A percentile compares a stretch with the other conserved stretches of the same genome.
These are phyloP conservation scores for Hypoxylon trugodes DNA, from an alignment of 495 filamentous ascomycete genomes.

Conservation along the genomic window DNA sequence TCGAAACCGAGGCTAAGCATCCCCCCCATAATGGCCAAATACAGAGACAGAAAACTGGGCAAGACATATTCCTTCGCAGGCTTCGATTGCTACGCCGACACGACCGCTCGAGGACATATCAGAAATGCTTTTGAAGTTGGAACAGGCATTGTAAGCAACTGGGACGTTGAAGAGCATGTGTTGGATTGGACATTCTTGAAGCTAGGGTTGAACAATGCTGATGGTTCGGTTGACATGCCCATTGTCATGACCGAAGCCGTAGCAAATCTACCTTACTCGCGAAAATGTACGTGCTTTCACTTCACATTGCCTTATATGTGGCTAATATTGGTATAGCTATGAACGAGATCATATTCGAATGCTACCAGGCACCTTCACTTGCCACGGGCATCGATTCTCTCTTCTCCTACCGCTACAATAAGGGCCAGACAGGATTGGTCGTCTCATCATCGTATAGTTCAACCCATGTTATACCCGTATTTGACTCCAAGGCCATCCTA, in stretches of 20 bases:
- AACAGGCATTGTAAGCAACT: conserved; percentile 91
- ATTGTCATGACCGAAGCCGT: conserved; percentile 97
- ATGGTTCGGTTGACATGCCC: conserved; percentile 79
- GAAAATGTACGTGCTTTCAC: conserved; percentile 71
- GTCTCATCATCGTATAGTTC: conserved; percentile 91
- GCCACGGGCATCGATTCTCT: conserved; percentile 95
- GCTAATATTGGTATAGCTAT: conserved; percentile 68
- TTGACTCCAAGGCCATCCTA: conserved; percentile 83
- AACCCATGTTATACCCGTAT: conserved; percentile 94
- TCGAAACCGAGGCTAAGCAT: conserved; percentile 76
- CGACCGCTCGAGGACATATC: conserved; percentile 88
- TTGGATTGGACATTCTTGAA: conserved; percentile 94
- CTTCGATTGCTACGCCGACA: conserved; percentile 90
- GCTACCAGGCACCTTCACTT: conserved; percentile 85
- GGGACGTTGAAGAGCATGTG: conserved; percentile 94
- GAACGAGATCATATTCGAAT: conserved; percentile 96
- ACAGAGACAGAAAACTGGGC: conserved; percentile 89
- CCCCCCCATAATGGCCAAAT: conserved; percentile 91
- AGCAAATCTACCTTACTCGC: conserved; percentile 84
- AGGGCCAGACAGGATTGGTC: conserved; percentile 86
- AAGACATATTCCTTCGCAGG: conserved; percentile 91
- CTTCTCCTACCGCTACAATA: conserved; percentile 93
- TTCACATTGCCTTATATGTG: not conserved
- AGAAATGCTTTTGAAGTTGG: conserved; percentile 91
- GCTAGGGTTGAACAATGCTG: conserved; percentile 80